Conservation (phyloP, 768 basidiomycete genomes). For the Lactarius evosmus region DNA sequence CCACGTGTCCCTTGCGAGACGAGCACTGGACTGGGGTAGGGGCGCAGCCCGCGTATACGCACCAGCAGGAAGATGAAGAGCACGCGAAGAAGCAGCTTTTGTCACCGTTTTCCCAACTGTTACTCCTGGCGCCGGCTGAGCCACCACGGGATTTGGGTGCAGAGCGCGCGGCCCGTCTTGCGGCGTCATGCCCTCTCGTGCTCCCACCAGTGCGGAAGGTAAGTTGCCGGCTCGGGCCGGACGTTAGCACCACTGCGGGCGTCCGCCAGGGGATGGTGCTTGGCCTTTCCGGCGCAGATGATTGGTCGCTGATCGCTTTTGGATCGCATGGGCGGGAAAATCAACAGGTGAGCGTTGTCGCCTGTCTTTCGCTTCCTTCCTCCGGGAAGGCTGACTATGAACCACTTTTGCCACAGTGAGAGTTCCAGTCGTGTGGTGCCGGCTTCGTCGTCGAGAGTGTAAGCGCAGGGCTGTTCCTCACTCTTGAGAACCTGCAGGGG, state of each 20-base stretch:
- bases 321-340: constrained; percentile 27
- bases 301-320: constrained; percentile 24
- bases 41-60: constrained; percentile 15
- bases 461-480: constrained; percentile 10
- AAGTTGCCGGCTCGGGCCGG: constrained; percentile 18
- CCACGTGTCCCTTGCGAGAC: constrained; percentile 5
- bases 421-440: constrained; percentile 10
- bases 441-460: constrained; percentile 17
- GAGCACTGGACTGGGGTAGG: constrained; percentile 24
- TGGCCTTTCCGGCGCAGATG: constrained; percentile 25
- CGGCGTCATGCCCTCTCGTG: constrained; percentile 10
- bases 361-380: too few relatives aligned
- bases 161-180: constrained; percentile 14
- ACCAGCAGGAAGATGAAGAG: constrained; percentile 17
- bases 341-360: too few relatives aligned
- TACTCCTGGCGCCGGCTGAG: constrained; percentile 9
- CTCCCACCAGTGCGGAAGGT: background rate
- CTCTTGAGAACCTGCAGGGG: constrained; percentile 12
- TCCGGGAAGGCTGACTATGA: too few relatives aligned
- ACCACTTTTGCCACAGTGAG: constrained; percentile 4
- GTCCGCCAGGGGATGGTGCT: constrained; percentile 27
- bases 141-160: constrained; percentile 14
- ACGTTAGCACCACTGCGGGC: constrained; percentile 24
- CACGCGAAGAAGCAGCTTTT: constrained; percentile 11
- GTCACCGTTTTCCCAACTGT: constrained; percentile 18